These are phyloP conservation scores for Dendrobium catenatum DNA, from an alignment of 106 monocot genomes.

Conservation along the genomic window DNA sequence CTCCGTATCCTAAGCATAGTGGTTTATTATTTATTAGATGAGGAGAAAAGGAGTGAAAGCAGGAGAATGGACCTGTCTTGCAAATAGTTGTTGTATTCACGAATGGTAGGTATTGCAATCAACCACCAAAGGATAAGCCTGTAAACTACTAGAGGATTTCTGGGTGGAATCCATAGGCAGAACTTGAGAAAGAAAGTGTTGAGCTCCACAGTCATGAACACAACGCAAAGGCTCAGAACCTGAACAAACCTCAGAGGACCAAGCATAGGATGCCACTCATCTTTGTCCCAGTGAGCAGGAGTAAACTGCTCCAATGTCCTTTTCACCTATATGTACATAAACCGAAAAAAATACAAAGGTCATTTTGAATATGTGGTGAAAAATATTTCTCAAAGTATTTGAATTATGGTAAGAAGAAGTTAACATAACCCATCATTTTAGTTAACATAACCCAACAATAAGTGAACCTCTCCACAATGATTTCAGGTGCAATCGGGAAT, in stretches of 20 bases:
- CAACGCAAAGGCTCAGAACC: conserved; percentile 69
- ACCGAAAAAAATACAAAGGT: too few species aligned
- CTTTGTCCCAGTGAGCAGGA: conserved; percentile 93
- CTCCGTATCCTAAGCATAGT: too few species aligned
- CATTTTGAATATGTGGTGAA: not conserved
- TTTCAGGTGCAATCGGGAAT: too few species aligned
- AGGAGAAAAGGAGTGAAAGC: not conserved
- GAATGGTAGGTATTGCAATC: conserved; percentile 91
- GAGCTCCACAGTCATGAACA: conserved; percentile 88
- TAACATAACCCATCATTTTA: too few species aligned
- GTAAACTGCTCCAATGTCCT: conserved; percentile 90
- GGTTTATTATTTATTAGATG: not conserved
- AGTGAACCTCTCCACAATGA: too few species aligned
- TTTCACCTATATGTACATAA: conserved; percentile 44
- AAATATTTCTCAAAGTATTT: not conserved
- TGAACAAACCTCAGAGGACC: conserved; percentile 94
- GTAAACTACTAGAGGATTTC: conserved; percentile 72
- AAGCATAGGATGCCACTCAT: conserved; percentile 83
- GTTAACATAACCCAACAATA: too few species aligned
- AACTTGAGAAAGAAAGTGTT: conserved; percentile 98
- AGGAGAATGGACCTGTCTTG: conserved; percentile 73
- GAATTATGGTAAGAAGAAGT: too few species aligned
- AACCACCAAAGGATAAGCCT: conserved; percentile 91
- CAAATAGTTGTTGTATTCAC: conserved; percentile 90
- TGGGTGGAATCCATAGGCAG: conserved; percentile 86